phyloP scores from a whole-genome alignment of 1,139 yeast species.

The Debaryomyces psychrophilus region DNA sequence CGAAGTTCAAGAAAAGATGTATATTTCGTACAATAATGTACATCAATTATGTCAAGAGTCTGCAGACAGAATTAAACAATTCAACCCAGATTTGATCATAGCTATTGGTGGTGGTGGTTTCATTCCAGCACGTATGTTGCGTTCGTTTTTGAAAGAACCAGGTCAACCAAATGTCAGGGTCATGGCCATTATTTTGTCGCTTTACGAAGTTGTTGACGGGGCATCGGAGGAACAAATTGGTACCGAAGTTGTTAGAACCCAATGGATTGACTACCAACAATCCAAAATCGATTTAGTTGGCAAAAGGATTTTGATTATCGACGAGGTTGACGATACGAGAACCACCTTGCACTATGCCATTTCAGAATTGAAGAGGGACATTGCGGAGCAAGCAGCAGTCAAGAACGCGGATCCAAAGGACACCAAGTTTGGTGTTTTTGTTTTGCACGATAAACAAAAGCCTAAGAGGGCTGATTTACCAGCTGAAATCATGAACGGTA shows the following conservation, averaged over 20 bases:
- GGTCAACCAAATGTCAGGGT: conserved; percentile 89
- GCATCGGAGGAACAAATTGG: conserved; percentile 69
- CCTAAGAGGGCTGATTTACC: conserved; percentile 83
- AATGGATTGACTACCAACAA: conserved; percentile 89
- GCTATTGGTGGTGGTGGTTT: conserved; percentile 96
- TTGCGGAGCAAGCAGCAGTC: conserved; percentile 56
- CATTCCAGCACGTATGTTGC: conserved; percentile 92
- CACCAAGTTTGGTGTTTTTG: conserved; percentile 87
- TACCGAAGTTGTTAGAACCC: conserved; percentile 86
- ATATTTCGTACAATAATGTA: conserved; percentile 87
- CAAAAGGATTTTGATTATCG: conserved; percentile 81
- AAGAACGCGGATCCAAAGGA: conserved; percentile 51
- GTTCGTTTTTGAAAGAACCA: conserved; percentile 84
- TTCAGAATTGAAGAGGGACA: conserved; percentile 83
- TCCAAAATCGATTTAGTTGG: conserved; percentile 69
- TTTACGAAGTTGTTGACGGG: conserved; percentile 80
- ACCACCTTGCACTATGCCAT: conserved; percentile 93
- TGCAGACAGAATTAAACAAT: conserved; percentile 69
- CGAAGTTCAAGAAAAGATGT: conserved; percentile 59
- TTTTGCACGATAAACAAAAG: conserved; percentile 89
- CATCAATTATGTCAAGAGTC: conserved; percentile 91
- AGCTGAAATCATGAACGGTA: conserved; percentile 62
- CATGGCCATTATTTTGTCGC: conserved; percentile 89
- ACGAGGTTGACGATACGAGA: conserved; percentile 95
- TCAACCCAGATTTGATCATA: conserved; percentile 83